Conservation (phyloP, 164 flowering plant species). For the Euptelea pleiosperma region DNA sequence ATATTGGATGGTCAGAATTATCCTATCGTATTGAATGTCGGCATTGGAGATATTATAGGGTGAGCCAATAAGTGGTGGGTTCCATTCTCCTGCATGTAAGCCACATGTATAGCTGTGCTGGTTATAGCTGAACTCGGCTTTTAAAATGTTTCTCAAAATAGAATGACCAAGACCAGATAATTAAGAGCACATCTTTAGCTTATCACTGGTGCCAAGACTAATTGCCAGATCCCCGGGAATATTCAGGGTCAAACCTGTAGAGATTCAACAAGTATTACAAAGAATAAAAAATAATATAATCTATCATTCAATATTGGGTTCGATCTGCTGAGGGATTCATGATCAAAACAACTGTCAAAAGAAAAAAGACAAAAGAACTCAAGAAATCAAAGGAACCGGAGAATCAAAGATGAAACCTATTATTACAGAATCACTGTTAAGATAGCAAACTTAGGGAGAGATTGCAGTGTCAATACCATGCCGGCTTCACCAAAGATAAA, state of each 20-base stretch:
- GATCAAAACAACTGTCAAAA: too few species aligned
- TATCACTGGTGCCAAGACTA: conserved; percentile 96
- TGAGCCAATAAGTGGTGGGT: background rate
- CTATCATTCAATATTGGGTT: background rate
- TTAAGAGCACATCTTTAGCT: conserved; percentile 29
- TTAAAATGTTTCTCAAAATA: background rate
- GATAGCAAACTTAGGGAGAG: too few species aligned
- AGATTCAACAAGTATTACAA: background rate
- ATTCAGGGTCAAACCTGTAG: conserved; percentile 80
- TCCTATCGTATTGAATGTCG: too few species aligned
- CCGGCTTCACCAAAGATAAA: too few species aligned
- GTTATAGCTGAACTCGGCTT: background rate
- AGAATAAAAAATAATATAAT: background rate
- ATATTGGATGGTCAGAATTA: background rate
- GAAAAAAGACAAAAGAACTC: too few species aligned
- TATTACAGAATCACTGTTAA: too few species aligned
- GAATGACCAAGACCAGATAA: background rate
- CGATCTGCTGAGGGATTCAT: too few species aligned
- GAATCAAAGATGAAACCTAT: too few species aligned
- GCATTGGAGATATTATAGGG: too few species aligned
- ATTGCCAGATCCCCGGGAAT: conserved; percentile 88
- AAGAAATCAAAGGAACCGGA: too few species aligned
- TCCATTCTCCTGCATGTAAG: background rate
- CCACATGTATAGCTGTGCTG: background rate
- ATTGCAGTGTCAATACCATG: too few species aligned